Base-by-base conservation (phyloP, 768 basidiomycete species). In the Xanthoconium purpureum region DNA sequence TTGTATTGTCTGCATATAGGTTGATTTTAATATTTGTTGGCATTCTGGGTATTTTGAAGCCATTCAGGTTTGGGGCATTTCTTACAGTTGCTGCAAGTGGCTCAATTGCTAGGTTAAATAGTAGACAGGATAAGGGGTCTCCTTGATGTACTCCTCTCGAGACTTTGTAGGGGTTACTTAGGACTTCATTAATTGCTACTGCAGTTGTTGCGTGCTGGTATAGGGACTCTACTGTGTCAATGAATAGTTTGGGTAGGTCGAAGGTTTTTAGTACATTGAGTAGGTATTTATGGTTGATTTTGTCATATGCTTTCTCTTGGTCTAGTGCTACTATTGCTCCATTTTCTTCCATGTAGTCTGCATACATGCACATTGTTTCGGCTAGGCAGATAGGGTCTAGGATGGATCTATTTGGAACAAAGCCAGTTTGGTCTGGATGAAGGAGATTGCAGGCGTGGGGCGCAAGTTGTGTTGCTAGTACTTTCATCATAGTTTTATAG, bases 271-370 rank as follows among this genome's bases (percentile, higher is more conserved):
- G n/a, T n/a, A n/a, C 24, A 24, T 24, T 24, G 0, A 49, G 0
- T 0, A 77, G 57, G 64, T 69, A 77, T 4, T 57, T 30, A 18
- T 77, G 74, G 0, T 35, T 20, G 0, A 77, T 71, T 50, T 73
- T 74, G 30, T 77, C 71, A 32, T 75, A 75, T 0, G 46, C 46
- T 56, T 75, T 76, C 56, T 76, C 75, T 54, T 77, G 75, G 61
- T 77, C 74, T 0, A 77, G 67, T 0, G 64, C 55, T 0, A 77
- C 32, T 0, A 77, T 72, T 5, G 47, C 24, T 0, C 75, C 66
- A 32, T 76, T 10, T 43, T 54, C 53, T 33, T 67, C 62, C 24
- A 60, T 61, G 9, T 66, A 66, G 0, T 54, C 20, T 0, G 32
- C 20, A 1, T 48, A 54, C 3, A 63, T 30, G 0, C 71, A 61